Evolutionary conservation across 805 yeast genomes (phyloP), one percentile per base, ranked within the genome.

Genomic region (Kregervanrija pseudodelftensis): DNA sequence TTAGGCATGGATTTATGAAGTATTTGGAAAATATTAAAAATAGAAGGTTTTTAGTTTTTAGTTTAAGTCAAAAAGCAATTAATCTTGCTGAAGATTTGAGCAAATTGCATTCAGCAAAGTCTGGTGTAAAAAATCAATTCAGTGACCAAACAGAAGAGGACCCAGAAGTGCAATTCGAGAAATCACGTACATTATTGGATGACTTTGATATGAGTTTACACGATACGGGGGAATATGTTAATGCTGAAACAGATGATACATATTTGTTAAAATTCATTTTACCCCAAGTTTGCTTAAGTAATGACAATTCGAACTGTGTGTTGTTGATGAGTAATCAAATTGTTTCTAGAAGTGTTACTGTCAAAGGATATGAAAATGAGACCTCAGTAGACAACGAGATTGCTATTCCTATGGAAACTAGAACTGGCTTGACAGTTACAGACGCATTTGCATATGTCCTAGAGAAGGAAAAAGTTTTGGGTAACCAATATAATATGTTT

Each of bases 211-310:
- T 71, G 8, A 77, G 73, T 32, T 57, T 88, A 28, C 65, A 73
- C 45, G 62, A 65, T 34, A 47, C 52, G 0, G 44, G 41, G 4
- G 54, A 31, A 50, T 39, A 55, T 17, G 48, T 36, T 2, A 49
- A 47, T 28, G 58, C 59, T 8, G 44, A 42, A 17, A 46, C 56
- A 10, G 64, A 60, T 36, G 67, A 64, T 45, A 47, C 55, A 3
- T 60, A 80, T 56, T 65, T 82, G 49, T 68, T 90, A 39, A 82
- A 85, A 49, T 72, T 90, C 39, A 70, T 87, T 11, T 76, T 87
- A 13, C 97, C 98, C 0, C 97, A 91, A 60, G 74, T 91, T 36
- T 93, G 89, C 56, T 43, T 61, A 15, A 72, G 70, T 11, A 61
- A 63, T 14, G 76, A 72, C 40, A 69, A 67, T 1, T 63, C 72